Conservation (phyloP, 1,284 basidiomycete genomes). For the Trametes sp. region DNA sequence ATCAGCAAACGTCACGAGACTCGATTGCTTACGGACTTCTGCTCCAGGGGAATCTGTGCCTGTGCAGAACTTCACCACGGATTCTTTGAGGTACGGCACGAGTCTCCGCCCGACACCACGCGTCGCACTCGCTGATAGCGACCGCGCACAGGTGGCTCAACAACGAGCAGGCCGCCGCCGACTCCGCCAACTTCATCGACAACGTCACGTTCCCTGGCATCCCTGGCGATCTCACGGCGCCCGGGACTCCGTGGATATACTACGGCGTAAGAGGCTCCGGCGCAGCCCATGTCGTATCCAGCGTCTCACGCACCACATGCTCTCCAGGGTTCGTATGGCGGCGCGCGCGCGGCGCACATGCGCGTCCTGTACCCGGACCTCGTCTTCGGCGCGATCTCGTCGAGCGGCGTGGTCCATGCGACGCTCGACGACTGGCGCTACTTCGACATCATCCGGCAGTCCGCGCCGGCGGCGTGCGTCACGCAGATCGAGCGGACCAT, state of each 20-base stretch:
- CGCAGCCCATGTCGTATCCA: neutral
- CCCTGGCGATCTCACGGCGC: conserved; percentile 70
- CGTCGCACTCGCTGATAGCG: conserved; percentile 9
- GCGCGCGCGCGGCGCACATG: conserved; percentile 95
- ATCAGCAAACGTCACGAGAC: neutral
- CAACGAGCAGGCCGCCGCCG: conserved; percentile 90
- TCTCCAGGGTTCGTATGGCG: conserved; percentile 85
- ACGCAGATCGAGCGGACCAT: conserved; percentile 72
- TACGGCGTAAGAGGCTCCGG: conserved; percentile 71
- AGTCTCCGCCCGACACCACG: neutral
- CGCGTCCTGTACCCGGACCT: conserved; percentile 86
- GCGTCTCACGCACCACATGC: conserved; percentile 14
- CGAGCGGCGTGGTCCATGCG: conserved; percentile 85
- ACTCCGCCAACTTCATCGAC: conserved; percentile 90
- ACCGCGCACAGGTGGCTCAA: conserved; percentile 73
- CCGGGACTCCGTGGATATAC: conserved; percentile 88
- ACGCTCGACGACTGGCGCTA: conserved; percentile 82
- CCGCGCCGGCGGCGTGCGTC: conserved; percentile 80
- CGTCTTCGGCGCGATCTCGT: conserved; percentile 92
- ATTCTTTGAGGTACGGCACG: conserved; percentile 65
- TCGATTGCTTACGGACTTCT: neutral
- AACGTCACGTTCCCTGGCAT: conserved; percentile 80
- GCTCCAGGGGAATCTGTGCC: conserved; percentile 81
- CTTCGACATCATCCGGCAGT: conserved; percentile 84
- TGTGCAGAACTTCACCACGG: conserved; percentile 81